Percentiles rank a stretch among this genome's conserved stretches.
phyloP scores from a whole-genome alignment of 202 grass and related monocot species.

The Cymbopogon flexuosus region DNA sequence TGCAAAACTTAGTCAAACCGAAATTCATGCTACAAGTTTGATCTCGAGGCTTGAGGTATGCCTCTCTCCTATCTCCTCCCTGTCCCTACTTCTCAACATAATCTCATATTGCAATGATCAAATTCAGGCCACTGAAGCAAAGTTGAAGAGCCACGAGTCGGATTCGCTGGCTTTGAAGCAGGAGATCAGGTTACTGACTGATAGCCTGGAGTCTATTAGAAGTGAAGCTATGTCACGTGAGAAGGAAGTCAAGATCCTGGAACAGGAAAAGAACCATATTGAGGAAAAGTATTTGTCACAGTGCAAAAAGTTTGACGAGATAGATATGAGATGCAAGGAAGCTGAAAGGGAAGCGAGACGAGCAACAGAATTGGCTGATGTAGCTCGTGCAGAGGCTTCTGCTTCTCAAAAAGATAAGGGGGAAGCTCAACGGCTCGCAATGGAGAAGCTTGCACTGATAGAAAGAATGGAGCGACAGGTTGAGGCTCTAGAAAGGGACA shows the following conservation, averaged over 20 bases:
- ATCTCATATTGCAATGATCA: constrained; percentile 21
- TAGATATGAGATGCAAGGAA: constrained; percentile 77
- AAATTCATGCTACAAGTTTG: constrained; percentile 64
- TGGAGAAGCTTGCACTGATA: constrained; percentile 73
- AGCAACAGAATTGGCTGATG: constrained; percentile 79
- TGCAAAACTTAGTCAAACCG: constrained; percentile 65
- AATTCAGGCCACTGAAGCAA: constrained; percentile 67
- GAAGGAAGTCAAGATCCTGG: constrained; percentile 68
- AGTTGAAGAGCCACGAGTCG: constrained; percentile 59
- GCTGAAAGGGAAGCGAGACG: constrained; percentile 84
- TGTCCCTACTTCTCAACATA: background rate
- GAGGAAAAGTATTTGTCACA: constrained; percentile 72
- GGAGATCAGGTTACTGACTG: constrained; percentile 60
- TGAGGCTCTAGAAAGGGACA: constrained; percentile 73
- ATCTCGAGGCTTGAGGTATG: constrained; percentile 68
- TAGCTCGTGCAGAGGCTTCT: constrained; percentile 59
- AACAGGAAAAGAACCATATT: constrained; percentile 94
- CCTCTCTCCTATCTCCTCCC: background rate
- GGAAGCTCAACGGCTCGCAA: constrained; percentile 79
- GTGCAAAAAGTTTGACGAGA: constrained; percentile 82
- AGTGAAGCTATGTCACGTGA: constrained; percentile 60
- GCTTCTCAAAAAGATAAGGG: constrained; percentile 80
- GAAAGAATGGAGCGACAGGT: constrained; percentile 77
- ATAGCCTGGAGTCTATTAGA: constrained; percentile 69
- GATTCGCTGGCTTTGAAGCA: constrained; percentile 65